Conservation (phyloP, 345 rosid genomes). For the Sapria himalayana region DNA sequence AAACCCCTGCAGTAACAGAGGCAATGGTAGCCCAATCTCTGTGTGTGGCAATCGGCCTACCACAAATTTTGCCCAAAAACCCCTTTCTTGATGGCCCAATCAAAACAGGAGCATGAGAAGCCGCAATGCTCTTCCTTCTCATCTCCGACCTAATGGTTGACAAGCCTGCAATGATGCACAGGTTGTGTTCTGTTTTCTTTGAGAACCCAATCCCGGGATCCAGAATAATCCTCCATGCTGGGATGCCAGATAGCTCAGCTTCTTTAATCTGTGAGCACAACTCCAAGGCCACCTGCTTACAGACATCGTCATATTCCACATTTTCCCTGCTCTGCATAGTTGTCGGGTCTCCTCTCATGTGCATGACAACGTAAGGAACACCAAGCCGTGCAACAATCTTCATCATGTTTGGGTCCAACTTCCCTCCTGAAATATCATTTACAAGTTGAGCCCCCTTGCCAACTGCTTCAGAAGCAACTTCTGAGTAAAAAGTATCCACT, state of each 20-base stretch:
- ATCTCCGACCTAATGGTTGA: slow-evolving; percentile 39
- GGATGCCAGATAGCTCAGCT: slow-evolving; percentile 63
- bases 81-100: slow-evolving; percentile 77
- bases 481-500: slow-evolving; percentile 65
- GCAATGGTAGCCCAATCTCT: slow-evolving; percentile 85
- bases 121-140: slow-evolving; percentile 41
- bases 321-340: slow-evolving; percentile 69
- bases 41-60: slow-evolving; percentile 31
- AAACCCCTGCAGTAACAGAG: slow-evolving; percentile 36
- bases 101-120: slow-evolving; percentile 53
- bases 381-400: slow-evolving; percentile 37
- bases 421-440: slow-evolving; percentile 78
- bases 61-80: slow-evolving; percentile 66
- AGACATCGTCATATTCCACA: slow-evolving; percentile 42
- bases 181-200: slow-evolving; percentile 43
- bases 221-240: slow-evolving; percentile 73
- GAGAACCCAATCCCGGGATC: slow-evolving; percentile 93
- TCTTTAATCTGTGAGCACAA: slow-evolving; percentile 28
- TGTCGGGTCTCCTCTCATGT: slow-evolving; percentile 86
- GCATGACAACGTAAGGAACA: slow-evolving; percentile 72
- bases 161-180: slow-evolving; percentile 44
- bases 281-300: slow-evolving; percentile 56
- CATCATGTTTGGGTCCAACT: slow-evolving; percentile 47
- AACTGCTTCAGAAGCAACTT: slow-evolving; percentile 73
- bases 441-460: slow-evolving; percentile 60